Percentiles rank a stretch among this genome's conserved stretches.
Evolutionary conservation across 1,284 basidiomycete species (phyloP).

Genomic region (Puccinia triticina): DNA sequence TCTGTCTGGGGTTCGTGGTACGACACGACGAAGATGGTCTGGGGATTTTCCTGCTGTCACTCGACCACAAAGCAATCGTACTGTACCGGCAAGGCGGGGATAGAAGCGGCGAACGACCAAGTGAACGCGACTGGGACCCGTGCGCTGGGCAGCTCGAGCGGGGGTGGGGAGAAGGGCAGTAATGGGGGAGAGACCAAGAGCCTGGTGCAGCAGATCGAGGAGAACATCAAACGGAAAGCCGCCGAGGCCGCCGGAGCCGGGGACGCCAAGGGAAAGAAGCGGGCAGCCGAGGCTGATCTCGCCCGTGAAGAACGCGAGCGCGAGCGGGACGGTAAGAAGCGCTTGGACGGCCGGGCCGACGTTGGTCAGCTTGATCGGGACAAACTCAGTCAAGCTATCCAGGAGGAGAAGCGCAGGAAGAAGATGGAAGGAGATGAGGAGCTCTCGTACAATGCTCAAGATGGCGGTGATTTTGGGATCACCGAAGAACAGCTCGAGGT

Average conservation of each 20-base stretch:
- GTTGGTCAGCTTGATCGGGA: constrained; percentile 73
- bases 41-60: constrained; percentile 97
- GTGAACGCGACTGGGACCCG: constrained; percentile 73
- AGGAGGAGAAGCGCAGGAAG: constrained; percentile 77
- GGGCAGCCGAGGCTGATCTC: constrained; percentile 47
- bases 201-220: constrained; percentile 60
- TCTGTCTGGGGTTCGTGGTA: constrained; percentile 96
- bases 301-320: constrained; percentile 56
- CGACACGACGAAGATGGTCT: constrained; percentile 70
- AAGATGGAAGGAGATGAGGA: constrained; percentile 67
- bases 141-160: constrained; percentile 60
- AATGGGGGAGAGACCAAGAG: constrained; percentile 55
- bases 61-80: constrained; percentile 83
- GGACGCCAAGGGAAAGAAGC: constrained; percentile 44
- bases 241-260: constrained; percentile 34
- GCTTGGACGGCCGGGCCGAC: constrained; percentile 63
- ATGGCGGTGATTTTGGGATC: constrained; percentile 61
- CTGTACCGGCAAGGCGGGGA: constrained; percentile 87
- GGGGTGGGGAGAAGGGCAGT: constrained; percentile 21
- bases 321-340: constrained; percentile 60
- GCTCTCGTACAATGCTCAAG: constrained; percentile 62
- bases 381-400: constrained; percentile 70
- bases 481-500: constrained; percentile 66
- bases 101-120: constrained; percentile 68
- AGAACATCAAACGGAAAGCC: constrained; percentile 55